phyloP scores from a whole-genome alignment of 1,284 basidiomycete genomes.

The Lignosus rhinocerotis region DNA sequence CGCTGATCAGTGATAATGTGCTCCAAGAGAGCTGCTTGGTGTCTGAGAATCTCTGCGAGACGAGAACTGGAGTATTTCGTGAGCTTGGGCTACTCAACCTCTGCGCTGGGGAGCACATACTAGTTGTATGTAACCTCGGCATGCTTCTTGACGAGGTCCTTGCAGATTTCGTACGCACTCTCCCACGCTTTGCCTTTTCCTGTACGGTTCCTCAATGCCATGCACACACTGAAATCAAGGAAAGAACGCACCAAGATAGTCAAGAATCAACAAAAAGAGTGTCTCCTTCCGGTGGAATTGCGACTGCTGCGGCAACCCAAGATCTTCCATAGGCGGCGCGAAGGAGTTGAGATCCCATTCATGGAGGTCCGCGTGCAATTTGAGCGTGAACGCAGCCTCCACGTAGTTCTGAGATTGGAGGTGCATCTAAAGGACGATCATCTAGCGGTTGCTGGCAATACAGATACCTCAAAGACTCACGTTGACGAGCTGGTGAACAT shows the following conservation, averaged over 20 bases:
- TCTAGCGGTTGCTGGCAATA: neutral
- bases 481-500: constrained; percentile 91
- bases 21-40: constrained; percentile 82
- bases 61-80: constrained; percentile 52
- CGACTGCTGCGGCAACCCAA: constrained; percentile 88
- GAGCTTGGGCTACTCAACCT: constrained; percentile 9
- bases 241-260: constrained; percentile 70
- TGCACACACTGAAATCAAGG: neutral
- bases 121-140: constrained; percentile 88
- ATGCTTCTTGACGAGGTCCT: constrained; percentile 86
- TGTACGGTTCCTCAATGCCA: constrained; percentile 30
- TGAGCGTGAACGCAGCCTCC: constrained; percentile 90
- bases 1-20: constrained; percentile 82
- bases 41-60: constrained; percentile 81
- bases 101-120: constrained; percentile 44
- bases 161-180: constrained; percentile 89
- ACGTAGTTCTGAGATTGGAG: constrained; percentile 87
- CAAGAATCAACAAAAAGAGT: constrained; percentile 80
- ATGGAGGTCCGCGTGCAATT: constrained; percentile 92
- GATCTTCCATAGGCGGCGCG: constrained; percentile 83
- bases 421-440: constrained; percentile 58
- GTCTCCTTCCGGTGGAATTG: constrained; percentile 95
- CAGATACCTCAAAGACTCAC: constrained; percentile 42
- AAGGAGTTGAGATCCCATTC: constrained; percentile 84
- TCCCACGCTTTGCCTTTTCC: constrained; percentile 97